phyloP scores from a whole-genome alignment of 176 grass and related monocot species.

The Themeda triandra region DNA sequence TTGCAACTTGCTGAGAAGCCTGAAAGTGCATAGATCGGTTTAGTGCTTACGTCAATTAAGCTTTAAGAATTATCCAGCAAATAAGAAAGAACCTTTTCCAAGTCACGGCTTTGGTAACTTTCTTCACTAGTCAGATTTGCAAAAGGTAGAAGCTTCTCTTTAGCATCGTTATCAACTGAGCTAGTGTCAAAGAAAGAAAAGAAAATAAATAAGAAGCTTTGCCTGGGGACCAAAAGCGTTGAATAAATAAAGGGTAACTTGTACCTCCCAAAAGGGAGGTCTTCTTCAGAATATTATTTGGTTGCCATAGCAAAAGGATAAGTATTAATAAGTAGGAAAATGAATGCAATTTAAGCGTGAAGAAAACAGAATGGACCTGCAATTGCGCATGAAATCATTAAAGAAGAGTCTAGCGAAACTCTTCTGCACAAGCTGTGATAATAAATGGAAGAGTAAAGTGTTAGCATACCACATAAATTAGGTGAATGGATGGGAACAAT shows the following conservation, averaged over 20 bases:
- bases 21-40: constrained; percentile 19
- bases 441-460: constrained; percentile 7
- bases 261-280: background rate
- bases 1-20: constrained; percentile 57
- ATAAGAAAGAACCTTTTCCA: constrained; percentile 55
- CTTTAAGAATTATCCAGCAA: constrained; percentile 21
- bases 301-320: background rate
- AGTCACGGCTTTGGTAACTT: constrained; percentile 49
- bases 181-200: constrained; percentile 18
- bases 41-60: constrained; percentile 15
- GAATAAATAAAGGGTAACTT: background rate
- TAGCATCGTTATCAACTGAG: constrained; percentile 46
- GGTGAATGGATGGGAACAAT: background rate
- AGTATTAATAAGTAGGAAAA: background rate
- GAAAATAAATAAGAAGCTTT: background rate
- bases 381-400: constrained; percentile 48
- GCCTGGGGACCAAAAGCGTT: background rate
- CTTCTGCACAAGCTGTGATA: constrained; percentile 60
- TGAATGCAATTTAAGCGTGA: background rate
- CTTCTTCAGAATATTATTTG: background rate
- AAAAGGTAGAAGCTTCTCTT: constrained; percentile 66
- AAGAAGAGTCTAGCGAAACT: constrained; percentile 59
- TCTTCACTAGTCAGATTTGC: constrained; percentile 47
- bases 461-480: background rate
- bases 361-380: constrained; percentile 41